Evolutionary conservation across 2,329 filamentous ascomycete species (phyloP).

Genomic region (Penicillium italicum): DNA sequence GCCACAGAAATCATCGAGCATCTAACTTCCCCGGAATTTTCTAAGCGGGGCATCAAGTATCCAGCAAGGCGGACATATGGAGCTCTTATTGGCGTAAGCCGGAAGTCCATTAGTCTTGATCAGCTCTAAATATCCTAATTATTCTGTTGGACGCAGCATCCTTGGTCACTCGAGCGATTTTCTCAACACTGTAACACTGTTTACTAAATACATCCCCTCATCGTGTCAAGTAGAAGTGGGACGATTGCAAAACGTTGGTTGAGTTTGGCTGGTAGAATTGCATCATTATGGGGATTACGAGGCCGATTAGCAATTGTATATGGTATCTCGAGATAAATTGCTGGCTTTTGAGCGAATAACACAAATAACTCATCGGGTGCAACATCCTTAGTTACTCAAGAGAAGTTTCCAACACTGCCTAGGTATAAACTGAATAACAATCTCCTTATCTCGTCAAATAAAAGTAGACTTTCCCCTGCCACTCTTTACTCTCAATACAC

Average conservation of each 20-base stretch:
- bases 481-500: conserved; percentile 15
- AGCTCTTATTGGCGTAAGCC: neutral
- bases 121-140: neutral
- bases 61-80: neutral
- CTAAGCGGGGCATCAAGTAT: neutral
- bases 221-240: neutral
- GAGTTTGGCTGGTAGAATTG: neutral
- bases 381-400: neutral
- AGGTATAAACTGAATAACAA: neutral
- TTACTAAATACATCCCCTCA: too few species aligned
- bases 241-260: neutral
- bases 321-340: neutral
- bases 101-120: neutral
- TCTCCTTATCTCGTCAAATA: conserved; percentile 10
- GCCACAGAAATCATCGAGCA: too few species aligned
- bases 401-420: neutral
- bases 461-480: conserved; percentile 14
- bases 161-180: neutral
- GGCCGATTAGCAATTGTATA: neutral
- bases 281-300: neutral
- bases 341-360: neutral
- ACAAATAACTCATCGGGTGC: neutral
- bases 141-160: neutral
- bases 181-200: too few species aligned
- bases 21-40: neutral